A percentile compares a stretch with the other conserved stretches of the same genome.
Evolutionary conservation across 371 early-diverging fungal genomes (phyloP).

Genomic region (Lichtheimia ramosa): DNA sequence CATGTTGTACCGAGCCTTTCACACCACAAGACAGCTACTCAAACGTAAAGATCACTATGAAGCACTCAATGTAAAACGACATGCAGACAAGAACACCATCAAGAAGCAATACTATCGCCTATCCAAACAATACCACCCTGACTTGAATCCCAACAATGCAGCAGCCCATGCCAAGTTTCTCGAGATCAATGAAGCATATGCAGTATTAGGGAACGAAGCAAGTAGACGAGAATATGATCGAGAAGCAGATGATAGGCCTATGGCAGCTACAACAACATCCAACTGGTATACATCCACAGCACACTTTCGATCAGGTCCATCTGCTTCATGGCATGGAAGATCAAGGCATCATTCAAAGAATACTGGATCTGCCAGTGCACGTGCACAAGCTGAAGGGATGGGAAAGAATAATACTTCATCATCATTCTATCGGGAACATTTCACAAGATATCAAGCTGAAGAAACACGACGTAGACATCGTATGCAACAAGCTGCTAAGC

Average conservation of each 20-base stretch:
- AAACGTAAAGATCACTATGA: conserved; percentile 54
- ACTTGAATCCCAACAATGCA: conserved; percentile 71
- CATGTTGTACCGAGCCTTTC: conserved; percentile 29
- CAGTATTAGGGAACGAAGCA: conserved; percentile 71
- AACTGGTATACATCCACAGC: conserved; percentile 15
- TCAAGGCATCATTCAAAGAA: conserved; percentile 21
- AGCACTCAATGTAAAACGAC: conserved; percentile 46
- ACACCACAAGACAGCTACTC: conserved; percentile 14
- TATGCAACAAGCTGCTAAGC: conserved; percentile 29
- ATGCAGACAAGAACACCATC: conserved; percentile 65
- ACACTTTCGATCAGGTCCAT: conserved; percentile 23
- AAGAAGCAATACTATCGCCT: conserved; percentile 82
- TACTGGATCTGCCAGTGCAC: conserved; percentile 44
- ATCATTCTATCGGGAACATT: conserved; percentile 23
- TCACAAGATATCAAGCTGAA: conserved; percentile 38
- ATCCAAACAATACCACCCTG: conserved; percentile 89
- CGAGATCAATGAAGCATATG: conserved; percentile 84
- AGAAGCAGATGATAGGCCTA: conserved; percentile 26
- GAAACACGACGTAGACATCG: conserved; percentile 39
- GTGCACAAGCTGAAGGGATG: conserved; percentile 40
- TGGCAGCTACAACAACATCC: not conserved
- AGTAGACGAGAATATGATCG: conserved; percentile 81
- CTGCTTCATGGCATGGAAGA: conserved; percentile 37
- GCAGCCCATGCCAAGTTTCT: conserved; percentile 71
- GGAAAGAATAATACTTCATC: conserved; percentile 1